phyloP scores from a whole-genome alignment of 371 early-diverging fungal genomes.

The Neoconidiobolus thromboides region DNA sequence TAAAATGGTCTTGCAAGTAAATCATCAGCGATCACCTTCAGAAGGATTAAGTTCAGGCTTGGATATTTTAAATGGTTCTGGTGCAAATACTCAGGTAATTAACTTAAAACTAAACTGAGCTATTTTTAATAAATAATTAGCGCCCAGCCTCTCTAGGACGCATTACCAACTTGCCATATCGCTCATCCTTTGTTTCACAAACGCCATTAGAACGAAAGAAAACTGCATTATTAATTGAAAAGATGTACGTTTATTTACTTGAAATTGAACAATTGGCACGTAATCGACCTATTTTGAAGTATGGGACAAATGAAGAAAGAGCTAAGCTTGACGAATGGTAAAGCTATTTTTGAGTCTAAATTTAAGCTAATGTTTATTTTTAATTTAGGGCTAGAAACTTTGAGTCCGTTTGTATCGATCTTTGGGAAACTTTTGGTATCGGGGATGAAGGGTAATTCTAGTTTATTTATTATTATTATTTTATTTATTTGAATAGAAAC shows the following conservation, averaged over 20 bases:
- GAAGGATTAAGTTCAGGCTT: no score
- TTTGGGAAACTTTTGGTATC: constrained; percentile 9
- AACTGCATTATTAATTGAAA: constrained; percentile 54
- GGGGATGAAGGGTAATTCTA: constrained; percentile 11
- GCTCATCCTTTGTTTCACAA: constrained; percentile 6
- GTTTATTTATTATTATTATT: constrained; percentile 11
- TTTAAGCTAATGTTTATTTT: not conserved
- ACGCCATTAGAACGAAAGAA: constrained; percentile 26
- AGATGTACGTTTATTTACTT: constrained; percentile 50
- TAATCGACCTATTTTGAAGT: constrained; percentile 19
- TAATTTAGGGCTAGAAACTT: not conserved
- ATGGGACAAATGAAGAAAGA: constrained; percentile 19
- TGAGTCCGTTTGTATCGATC: constrained; percentile 8
- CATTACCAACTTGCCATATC: not conserved
- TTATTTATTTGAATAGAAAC: constrained; percentile 24
- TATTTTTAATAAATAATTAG: not conserved
- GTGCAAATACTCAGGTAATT: not conserved
- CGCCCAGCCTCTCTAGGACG: not conserved
- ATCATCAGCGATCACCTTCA: no score
- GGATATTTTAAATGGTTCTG: no score
- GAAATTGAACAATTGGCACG: constrained; percentile 63
- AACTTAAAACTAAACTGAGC: not conserved
- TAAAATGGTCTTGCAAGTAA: constrained; percentile 64
- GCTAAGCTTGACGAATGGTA: constrained; percentile 21
- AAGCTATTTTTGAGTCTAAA: not conserved